These are phyloP conservation scores for Podila epicladia DNA, from an alignment of 192 early-diverging fungal species.

Conservation along the genomic window DNA sequence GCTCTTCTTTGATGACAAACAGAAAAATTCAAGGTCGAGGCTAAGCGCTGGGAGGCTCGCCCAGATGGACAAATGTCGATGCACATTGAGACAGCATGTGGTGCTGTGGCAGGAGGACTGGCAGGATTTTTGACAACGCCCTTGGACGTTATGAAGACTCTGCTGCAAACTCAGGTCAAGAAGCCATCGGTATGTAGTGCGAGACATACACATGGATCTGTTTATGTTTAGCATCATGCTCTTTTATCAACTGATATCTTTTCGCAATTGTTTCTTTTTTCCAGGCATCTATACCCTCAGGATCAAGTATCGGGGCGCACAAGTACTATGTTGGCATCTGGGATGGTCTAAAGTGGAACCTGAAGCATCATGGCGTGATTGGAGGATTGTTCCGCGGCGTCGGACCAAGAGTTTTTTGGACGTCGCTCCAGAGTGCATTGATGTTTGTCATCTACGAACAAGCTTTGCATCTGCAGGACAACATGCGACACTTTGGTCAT, in stretches of 20 bases:
- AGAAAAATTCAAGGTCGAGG: slow-evolving; percentile 68
- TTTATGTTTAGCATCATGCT: not conserved
- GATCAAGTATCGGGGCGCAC: slow-evolving; percentile 4
- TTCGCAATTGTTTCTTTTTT: not conserved
- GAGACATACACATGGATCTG: not conserved
- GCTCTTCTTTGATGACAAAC: not conserved
- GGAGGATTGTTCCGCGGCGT: slow-evolving; percentile 77
- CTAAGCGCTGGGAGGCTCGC: slow-evolving; percentile 41
- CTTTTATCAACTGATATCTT: not conserved
- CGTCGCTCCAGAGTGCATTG: slow-evolving; percentile 68
- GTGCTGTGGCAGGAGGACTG: slow-evolving; percentile 64
- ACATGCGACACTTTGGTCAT: slow-evolving; percentile 43
- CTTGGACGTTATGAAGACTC: slow-evolving; percentile 67
- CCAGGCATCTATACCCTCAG: slow-evolving; percentile 24
- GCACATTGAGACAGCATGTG: slow-evolving; percentile 56
- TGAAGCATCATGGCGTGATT: slow-evolving; percentile 60
- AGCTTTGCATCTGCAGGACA: slow-evolving; percentile 59
- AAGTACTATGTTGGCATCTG: slow-evolving; percentile 65
- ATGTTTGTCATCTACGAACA: slow-evolving; percentile 84
- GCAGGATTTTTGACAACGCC: slow-evolving; percentile 69
- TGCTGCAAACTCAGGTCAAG: slow-evolving; percentile 63
- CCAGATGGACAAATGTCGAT: slow-evolving; percentile 57
- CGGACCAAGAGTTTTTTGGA: slow-evolving; percentile 80
- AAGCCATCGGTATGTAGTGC: slow-evolving; percentile 29
- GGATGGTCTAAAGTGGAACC: slow-evolving; percentile 66